These are phyloP conservation scores for Lentinula sp. DNA, from an alignment of 768 basidiomycete species.

Conservation along the genomic window DNA sequence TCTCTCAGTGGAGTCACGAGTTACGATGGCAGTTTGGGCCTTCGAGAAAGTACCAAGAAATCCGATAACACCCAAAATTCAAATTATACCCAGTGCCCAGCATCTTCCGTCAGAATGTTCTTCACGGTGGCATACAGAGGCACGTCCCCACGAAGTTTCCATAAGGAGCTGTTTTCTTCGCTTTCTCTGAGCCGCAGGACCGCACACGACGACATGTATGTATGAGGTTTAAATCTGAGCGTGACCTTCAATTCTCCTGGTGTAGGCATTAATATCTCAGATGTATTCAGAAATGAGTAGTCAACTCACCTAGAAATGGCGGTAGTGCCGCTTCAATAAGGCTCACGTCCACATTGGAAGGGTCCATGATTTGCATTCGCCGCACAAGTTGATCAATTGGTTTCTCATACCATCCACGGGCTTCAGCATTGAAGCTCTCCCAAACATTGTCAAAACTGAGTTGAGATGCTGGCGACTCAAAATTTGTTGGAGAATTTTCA, in stretches of 20 bases:
- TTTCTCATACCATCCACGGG: slow-evolving; percentile 66
- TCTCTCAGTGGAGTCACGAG: too few species aligned
- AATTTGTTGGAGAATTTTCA: slow-evolving; percentile 5
- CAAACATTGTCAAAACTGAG: slow-evolving; percentile 33
- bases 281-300: not conserved
- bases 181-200: slow-evolving; percentile 53
- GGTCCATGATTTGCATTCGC: slow-evolving; percentile 33
- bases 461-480: not conserved
- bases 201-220: slow-evolving; percentile 16
- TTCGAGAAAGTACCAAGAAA: not conserved
- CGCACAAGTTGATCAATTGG: slow-evolving; percentile 49
- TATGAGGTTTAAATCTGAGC: slow-evolving; percentile 22
- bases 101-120: slow-evolving; percentile 24
- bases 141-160: slow-evolving; percentile 58
- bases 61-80: not conserved
- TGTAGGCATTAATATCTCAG: slow-evolving; percentile 4
- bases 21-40: too few species aligned
- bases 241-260: slow-evolving; percentile 65
- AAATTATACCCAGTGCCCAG: not conserved
- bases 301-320: slow-evolving; percentile 53
- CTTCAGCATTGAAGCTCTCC: slow-evolving; percentile 41
- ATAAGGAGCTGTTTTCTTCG: slow-evolving; percentile 67
- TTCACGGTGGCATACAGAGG: slow-evolving; percentile 39
- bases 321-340: slow-evolving; percentile 45
- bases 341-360: slow-evolving; percentile 33